Evolutionary conservation across 768 basidiomycete species (phyloP).

Genomic region (Crepidotus variabilis): DNA sequence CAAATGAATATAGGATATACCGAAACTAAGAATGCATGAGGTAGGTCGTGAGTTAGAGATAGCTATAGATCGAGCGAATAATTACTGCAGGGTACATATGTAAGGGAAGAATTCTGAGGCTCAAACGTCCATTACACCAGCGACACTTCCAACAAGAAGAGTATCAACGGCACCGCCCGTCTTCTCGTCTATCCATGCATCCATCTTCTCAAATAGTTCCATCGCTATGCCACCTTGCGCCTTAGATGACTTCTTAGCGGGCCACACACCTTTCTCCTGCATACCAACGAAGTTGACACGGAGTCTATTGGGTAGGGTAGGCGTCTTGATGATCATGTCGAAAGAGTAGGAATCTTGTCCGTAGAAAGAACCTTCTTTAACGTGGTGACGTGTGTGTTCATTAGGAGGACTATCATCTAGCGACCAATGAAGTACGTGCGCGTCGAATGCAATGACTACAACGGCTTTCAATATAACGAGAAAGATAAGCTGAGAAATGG

Average conservation of each 20-base stretch:
- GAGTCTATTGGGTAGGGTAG: conserved; percentile 29
- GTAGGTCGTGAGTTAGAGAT: no score
- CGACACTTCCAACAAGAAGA: conserved; percentile 66
- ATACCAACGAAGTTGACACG: conserved; percentile 77
- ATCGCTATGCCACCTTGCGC: conserved; percentile 58
- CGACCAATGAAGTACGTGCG: conserved; percentile 83
- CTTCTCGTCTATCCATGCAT: conserved; percentile 67
- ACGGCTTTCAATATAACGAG: not conserved
- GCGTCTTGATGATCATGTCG: conserved; percentile 63
- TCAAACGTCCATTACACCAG: conserved; percentile 40
- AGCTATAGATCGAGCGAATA: no score
- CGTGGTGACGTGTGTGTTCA: conserved; percentile 75
- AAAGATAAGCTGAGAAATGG: conserved; percentile 2
- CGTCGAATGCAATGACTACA: conserved; percentile 84
- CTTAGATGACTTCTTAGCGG: conserved; percentile 54
- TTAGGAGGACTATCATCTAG: conserved; percentile 76
- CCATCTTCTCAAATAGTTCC: conserved; percentile 69
- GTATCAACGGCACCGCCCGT: conserved; percentile 66
- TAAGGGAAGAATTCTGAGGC: no score
- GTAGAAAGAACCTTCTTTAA: conserved; percentile 90
- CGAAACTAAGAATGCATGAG: no score
- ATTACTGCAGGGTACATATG: no score
- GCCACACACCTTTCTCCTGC: conserved; percentile 84
- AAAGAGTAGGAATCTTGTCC: conserved; percentile 70
- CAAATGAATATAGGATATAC: no score